phyloP scores from a whole-genome alignment of 768 basidiomycete species.

The Xerocomellus dryophilus region DNA sequence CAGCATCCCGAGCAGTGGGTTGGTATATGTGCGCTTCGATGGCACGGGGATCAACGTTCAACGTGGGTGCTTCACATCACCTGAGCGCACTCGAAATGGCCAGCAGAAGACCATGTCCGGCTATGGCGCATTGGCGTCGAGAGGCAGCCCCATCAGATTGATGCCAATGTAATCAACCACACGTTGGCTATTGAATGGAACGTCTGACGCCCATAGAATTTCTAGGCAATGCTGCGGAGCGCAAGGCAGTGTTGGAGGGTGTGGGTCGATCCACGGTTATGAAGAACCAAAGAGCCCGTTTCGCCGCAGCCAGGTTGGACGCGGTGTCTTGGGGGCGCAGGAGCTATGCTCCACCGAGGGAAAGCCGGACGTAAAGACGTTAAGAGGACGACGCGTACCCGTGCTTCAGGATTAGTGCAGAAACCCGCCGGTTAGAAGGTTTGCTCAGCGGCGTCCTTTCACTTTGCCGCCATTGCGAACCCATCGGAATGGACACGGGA shows the following conservation, averaged over 20 bases:
- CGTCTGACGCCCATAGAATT: constrained; percentile 2
- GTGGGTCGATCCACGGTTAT: constrained; percentile 5
- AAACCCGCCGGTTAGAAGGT: background rate
- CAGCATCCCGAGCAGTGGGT: constrained; percentile 29
- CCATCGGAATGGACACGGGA: background rate
- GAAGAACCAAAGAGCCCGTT: background rate
- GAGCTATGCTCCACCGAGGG: background rate
- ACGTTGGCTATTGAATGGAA: constrained; percentile 4
- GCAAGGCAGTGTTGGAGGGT: constrained; percentile 14
- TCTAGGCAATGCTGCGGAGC: constrained; percentile 1
- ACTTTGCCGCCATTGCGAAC: background rate
- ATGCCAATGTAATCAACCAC: constrained; percentile 1
- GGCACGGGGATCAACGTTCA: constrained; percentile 29
- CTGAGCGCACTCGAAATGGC: constrained; percentile 21
- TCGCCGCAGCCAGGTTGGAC: constrained; percentile 1
- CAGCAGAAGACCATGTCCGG: constrained; percentile 1
- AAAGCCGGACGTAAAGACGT: constrained; percentile 5
- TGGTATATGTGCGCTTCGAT: constrained; percentile 19
- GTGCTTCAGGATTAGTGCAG: background rate
- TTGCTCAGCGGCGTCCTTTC: background rate
- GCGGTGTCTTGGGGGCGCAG: background rate
- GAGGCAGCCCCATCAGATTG: constrained; percentile 13
- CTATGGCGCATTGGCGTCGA: constrained; percentile 12
- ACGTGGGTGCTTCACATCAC: constrained; percentile 16
- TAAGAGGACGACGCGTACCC: background rate